Evolutionary conservation across 495 filamentous ascomycete species (phyloP).

Genomic region (Penicillium alfredii): DNA sequence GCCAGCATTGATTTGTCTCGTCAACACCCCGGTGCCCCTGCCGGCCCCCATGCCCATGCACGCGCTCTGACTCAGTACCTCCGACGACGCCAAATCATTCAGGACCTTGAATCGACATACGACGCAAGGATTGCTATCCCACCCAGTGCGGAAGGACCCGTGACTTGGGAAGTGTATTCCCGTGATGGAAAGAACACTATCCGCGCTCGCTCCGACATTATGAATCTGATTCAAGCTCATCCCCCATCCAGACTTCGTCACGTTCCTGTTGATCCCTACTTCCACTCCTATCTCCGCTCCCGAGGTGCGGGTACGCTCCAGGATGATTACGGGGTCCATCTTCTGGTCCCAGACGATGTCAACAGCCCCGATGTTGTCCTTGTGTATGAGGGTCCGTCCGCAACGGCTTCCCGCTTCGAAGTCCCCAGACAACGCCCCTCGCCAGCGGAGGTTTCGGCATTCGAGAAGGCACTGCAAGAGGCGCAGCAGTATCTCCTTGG

Average conservation of each 20-base stretch:
- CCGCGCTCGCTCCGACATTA: conserved; percentile 74
- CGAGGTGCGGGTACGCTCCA: conserved; percentile 57
- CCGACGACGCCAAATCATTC: conserved; percentile 65
- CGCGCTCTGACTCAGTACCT: conserved; percentile 81
- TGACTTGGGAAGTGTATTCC: conserved; percentile 78
- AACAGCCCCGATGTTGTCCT: conserved; percentile 64
- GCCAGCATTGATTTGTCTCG: conserved; percentile 70
- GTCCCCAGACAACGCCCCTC: conserved; percentile 60
- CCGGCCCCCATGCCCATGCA: conserved; percentile 68
- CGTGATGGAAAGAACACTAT: conserved; percentile 77
- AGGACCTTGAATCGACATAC: conserved; percentile 68
- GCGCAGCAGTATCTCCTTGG: conserved; percentile 64
- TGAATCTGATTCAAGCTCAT: conserved; percentile 69
- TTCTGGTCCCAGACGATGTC: conserved; percentile 66
- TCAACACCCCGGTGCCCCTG: conserved; percentile 66
- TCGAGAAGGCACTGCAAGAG: conserved; percentile 63
- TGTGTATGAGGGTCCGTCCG: conserved; percentile 70
- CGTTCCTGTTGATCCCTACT: conserved; percentile 76
- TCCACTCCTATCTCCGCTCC: conserved; percentile 67
- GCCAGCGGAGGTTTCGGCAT: conserved; percentile 53
- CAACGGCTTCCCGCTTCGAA: conserved; percentile 53
- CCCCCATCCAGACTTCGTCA: conserved; percentile 69
- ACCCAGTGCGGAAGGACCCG: conserved; percentile 52
- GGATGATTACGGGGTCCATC: conserved; percentile 69
- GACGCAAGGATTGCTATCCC: conserved; percentile 78